Evolutionary conservation across 2,329 filamentous ascomycete species (phyloP).

Genomic region (Arthrobotrys megalospora): DNA sequence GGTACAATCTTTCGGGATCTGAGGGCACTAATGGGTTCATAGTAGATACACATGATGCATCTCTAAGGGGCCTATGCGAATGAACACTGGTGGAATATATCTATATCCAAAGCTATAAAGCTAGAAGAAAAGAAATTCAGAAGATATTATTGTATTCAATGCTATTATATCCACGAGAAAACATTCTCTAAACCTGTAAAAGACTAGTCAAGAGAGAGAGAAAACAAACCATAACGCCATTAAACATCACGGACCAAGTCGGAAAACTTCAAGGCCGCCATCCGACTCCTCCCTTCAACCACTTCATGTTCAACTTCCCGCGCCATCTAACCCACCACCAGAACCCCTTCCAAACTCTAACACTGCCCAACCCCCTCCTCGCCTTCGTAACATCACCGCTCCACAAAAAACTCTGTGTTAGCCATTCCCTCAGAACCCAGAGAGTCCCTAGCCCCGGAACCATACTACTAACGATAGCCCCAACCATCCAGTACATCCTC

Average conservation of each 20-base stretch:
- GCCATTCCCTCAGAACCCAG: slow-evolving; percentile 61
- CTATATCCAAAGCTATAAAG: no score
- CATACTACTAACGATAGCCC: slow-evolving; percentile 60
- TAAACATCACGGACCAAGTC: no score
- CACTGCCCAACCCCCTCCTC: slow-evolving; percentile 54
- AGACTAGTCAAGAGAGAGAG: no score
- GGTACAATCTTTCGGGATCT: no score
- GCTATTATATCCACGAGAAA: no score
- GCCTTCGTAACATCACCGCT: slow-evolving; percentile 50
- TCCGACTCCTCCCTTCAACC: slow-evolving; percentile 43
- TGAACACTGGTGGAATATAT: no score
- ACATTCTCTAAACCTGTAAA: no score
- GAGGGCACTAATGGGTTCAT: no score
- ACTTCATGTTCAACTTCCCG: slow-evolving; percentile 42
- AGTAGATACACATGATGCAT: no score
- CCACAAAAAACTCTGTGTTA: slow-evolving; percentile 62
- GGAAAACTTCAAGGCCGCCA: slow-evolving; percentile 40
- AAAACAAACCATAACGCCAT: neutral
- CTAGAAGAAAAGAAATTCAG: no score
- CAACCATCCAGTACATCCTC: slow-evolving; percentile 61
- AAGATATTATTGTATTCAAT: no score
- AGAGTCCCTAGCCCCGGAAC: slow-evolving; percentile 32
- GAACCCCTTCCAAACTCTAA: slow-evolving; percentile 61
- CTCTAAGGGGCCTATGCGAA: no score
- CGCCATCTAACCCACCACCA: slow-evolving; percentile 52